These are phyloP conservation scores for Sporothrix phasma DNA, from an alignment of 2,329 filamentous ascomycete genomes.

Conservation along the genomic window DNA sequence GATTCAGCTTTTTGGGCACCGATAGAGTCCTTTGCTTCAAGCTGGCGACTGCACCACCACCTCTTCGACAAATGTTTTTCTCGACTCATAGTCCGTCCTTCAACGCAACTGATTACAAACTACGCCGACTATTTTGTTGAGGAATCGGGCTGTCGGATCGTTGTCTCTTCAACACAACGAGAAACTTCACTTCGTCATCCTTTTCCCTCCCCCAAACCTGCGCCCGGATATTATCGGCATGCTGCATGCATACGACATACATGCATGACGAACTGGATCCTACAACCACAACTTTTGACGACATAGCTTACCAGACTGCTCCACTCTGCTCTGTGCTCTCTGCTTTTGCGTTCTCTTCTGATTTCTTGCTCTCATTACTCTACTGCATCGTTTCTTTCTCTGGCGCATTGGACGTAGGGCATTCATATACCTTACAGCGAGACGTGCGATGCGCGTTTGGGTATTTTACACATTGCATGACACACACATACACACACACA, in stretches of 20 bases:
- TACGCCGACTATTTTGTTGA: background rate
- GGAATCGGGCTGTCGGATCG: no score
- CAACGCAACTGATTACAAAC: background rate
- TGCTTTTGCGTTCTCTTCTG: background rate
- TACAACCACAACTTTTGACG: background rate
- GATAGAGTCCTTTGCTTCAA: constrained; percentile 25
- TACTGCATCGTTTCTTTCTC: background rate
- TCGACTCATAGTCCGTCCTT: no score
- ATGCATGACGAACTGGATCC: background rate
- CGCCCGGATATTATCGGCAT: background rate
- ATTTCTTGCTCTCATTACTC: background rate
- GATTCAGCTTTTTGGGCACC: constrained; percentile 41
- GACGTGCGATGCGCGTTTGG: background rate
- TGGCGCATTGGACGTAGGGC: background rate
- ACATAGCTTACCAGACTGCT: background rate
- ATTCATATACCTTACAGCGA: background rate
- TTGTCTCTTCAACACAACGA: background rate
- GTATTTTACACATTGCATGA: background rate
- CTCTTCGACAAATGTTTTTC: background rate
- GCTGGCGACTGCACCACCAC: background rate
- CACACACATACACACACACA: background rate
- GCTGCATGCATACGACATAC: background rate
- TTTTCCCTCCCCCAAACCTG: background rate
- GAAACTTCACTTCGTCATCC: background rate
- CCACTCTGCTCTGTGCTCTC: background rate